Evolutionary conservation across 1,284 basidiomycete genomes (phyloP).

Genomic region (Marasmius tenuissimus): DNA sequence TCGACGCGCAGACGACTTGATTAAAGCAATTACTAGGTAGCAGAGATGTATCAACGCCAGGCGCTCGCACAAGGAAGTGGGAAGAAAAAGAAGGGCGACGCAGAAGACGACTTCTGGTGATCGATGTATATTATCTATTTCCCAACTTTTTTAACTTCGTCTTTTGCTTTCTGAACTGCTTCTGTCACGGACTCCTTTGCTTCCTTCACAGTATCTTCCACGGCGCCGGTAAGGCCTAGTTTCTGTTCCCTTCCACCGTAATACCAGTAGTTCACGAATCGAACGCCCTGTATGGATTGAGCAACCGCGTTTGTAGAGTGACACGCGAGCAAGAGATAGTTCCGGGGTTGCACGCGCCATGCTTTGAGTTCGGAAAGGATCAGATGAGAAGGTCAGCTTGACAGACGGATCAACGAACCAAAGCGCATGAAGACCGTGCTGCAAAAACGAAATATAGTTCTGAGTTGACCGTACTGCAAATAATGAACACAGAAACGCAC

Average conservation of each 20-base stretch:
- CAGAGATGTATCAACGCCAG: conserved; percentile 94
- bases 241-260: conserved; percentile 74
- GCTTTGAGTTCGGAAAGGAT: conserved; percentile 43
- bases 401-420: conserved; percentile 47
- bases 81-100: conserved; percentile 72
- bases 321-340: conserved; percentile 92
- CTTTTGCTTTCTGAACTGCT: conserved; percentile 43
- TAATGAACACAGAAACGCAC: conserved; percentile 52
- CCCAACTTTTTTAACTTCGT: conserved; percentile 39
- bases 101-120: conserved; percentile 90
- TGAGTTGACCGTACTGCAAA: conserved; percentile 7
- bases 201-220: conserved; percentile 26
- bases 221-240: conserved; percentile 34
- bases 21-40: conserved; percentile 59
- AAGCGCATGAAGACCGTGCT: conserved; percentile 96
- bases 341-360: conserved; percentile 93
- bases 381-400: not conserved
- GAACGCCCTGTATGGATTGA: conserved; percentile 78
- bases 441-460: conserved; percentile 9
- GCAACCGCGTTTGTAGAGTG: conserved; percentile 90
- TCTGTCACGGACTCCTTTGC: conserved; percentile 47
- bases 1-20: not conserved
- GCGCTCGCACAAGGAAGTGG: conserved; percentile 73
- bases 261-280: conserved; percentile 91
- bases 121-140: conserved; percentile 14